phyloP scores from a whole-genome alignment of 306 rosid genomes.

The Crotalaria pallida region DNA sequence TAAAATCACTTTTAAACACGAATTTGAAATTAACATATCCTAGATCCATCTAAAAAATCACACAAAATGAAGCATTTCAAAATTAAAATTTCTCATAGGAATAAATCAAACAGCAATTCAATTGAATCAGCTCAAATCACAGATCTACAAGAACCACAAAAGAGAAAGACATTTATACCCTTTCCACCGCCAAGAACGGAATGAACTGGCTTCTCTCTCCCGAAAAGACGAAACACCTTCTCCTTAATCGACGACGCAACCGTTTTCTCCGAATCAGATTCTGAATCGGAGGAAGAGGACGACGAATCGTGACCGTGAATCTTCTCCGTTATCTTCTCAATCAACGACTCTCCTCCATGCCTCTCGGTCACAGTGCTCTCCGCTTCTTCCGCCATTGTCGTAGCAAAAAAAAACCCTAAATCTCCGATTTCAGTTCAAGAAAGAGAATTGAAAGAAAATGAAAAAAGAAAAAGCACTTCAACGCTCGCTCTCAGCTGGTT shows the following conservation, averaged over 20 bases:
- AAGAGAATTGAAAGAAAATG: background rate
- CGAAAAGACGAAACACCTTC: slow-evolving; percentile 68
- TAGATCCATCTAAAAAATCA: background rate
- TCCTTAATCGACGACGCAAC: slow-evolving; percentile 33
- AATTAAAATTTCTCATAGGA: background rate
- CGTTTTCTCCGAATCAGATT: slow-evolving; percentile 50
- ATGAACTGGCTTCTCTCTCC: slow-evolving; percentile 72
- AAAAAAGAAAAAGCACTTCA: too few relatives aligned
- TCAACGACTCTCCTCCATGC: slow-evolving; percentile 38
- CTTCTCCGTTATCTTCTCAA: slow-evolving; percentile 65
- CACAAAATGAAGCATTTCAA: slow-evolving; percentile 12
- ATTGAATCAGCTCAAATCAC: background rate
- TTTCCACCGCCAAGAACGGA: slow-evolving; percentile 85
- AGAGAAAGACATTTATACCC: slow-evolving; percentile 35
- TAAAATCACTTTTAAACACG: background rate
- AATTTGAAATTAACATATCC: too few relatives aligned
- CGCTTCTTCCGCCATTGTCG: slow-evolving; percentile 60
- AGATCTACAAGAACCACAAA: slow-evolving; percentile 18
- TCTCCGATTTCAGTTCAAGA: background rate
- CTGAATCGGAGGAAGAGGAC: slow-evolving; percentile 25
- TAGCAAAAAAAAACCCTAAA: slow-evolving; percentile 22
- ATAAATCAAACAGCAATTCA: background rate
- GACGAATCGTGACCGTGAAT: slow-evolving; percentile 54
- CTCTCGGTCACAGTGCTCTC: slow-evolving; percentile 34
- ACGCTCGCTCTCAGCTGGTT: background rate